Conservation (phyloP, 768 basidiomycete species). For the Artomyces pyxidatus region DNA sequence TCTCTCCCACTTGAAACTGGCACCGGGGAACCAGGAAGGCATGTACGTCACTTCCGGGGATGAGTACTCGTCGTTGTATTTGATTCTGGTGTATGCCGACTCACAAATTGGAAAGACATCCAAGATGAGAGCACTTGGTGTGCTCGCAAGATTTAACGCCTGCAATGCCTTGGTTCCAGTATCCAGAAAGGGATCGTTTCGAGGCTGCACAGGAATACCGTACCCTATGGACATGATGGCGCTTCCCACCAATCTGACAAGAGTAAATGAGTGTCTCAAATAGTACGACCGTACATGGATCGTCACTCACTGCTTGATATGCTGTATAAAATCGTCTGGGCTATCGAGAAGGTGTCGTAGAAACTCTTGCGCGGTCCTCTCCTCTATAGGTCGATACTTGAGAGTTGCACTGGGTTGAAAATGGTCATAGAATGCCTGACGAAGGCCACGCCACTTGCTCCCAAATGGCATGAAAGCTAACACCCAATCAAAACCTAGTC, state of each 20-base stretch:
- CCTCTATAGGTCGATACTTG: conserved; percentile 24
- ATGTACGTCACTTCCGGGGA: conserved; percentile 17
- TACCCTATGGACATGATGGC: conserved; percentile 36
- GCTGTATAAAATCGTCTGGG: conserved; percentile 31
- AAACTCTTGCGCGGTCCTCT: conserved; percentile 24
- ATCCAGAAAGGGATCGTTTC: conserved; percentile 36
- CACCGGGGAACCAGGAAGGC: conserved; percentile 24
- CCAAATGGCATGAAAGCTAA: conserved; percentile 34
- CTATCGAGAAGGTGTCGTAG: conserved; percentile 25
- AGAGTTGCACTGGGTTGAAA: conserved; percentile 27
- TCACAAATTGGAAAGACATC: conserved; percentile 27
- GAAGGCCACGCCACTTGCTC: conserved; percentile 31
- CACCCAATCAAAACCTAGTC: conserved; percentile 35
- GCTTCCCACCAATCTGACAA: conserved; percentile 28
- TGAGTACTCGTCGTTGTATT: background rate
- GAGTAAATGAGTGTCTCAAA: background rate
- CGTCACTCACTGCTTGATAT: conserved; percentile 28
- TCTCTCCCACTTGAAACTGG: conserved; percentile 18
- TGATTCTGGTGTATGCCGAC: conserved; percentile 7
- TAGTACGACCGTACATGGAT: background rate
- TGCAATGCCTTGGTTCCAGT: conserved; percentile 32
- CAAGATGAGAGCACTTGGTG: conserved; percentile 38
- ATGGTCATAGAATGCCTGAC: conserved; percentile 33
- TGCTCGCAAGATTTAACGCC: conserved; percentile 24
- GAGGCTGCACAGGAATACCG: conserved; percentile 33